Percentiles rank a stretch among this genome's conserved stretches.
phyloP scores from a whole-genome alignment of 768 basidiomycete species.

The Zangia roseola region DNA sequence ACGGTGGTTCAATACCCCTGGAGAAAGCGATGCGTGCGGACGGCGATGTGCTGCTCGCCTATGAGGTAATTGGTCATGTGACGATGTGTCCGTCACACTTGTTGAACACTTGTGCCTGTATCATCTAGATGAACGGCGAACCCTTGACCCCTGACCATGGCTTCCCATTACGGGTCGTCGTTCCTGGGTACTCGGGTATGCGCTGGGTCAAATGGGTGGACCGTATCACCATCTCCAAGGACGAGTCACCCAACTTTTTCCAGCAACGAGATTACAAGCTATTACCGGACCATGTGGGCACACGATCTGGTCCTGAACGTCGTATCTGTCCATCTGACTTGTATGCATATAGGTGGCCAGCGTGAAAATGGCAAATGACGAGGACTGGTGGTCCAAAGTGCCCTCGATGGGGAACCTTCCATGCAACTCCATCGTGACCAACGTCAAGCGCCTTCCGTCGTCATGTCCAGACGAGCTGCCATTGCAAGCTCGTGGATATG shows the following conservation, averaged over 20 bases:
- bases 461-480: conserved; percentile 24
- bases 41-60: conserved; percentile 59
- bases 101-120: no score
- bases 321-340: neutral
- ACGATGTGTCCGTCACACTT: neutral
- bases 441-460: conserved; percentile 6
- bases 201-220: conserved; percentile 80
- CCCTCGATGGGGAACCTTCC: conserved; percentile 59
- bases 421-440: conserved; percentile 60
- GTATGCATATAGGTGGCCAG: conserved; percentile 19
- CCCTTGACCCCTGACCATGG: conserved; percentile 60
- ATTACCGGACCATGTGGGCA: conserved; percentile 48
- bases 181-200: conserved; percentile 66
- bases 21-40: conserved; percentile 45
- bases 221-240: conserved; percentile 48
- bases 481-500: conserved; percentile 51
- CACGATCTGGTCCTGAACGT: neutral
- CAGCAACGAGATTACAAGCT: conserved; percentile 73
- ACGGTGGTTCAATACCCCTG: conserved; percentile 62
- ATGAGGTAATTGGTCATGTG: conserved; percentile 45
- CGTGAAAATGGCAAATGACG: conserved; percentile 23
- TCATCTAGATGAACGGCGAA: conserved; percentile 58
- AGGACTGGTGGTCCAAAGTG: conserved; percentile 49
- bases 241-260: conserved; percentile 67
- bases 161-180: conserved; percentile 63